Evolutionary conservation across 495 filamentous ascomycete species (phyloP), one percentile per base, ranked within the genome.

Genomic region (Aspergillus carlsbadensis): DNA sequence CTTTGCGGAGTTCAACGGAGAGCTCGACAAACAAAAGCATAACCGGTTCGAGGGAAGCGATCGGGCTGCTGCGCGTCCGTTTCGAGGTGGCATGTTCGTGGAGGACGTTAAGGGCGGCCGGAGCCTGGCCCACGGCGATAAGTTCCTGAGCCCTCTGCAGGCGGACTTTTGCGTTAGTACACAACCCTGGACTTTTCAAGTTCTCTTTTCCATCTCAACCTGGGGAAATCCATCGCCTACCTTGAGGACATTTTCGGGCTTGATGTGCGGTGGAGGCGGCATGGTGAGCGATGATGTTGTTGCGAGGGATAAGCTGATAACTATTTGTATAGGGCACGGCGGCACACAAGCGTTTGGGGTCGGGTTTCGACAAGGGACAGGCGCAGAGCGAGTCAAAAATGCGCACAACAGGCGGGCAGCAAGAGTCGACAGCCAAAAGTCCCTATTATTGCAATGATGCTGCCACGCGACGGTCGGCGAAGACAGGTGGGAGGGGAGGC

Each of bases 31-130:
- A 88, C 51, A 96, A 84, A 72, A 98, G 80, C 94, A 98, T 98
- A 47, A 98, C 92, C 62, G 95, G 94, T 82, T 98, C 94, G 62
- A 98, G 80, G 17, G 94, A 94, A 41, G 89, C 82, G 83, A 98
- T 97, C 66, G 94, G 92, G 68, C 90, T 95, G 85, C 93, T 98
- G 68, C 95, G 89, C 54, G 92, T 96, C 59, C 94, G 81, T 79
- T 98, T 98, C 54, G 91, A 96, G 62, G 91, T 95, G 76, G 96
- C 91, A 88, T 98, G 94, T 82, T 98, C 94, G 81, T 98, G 95
- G 46, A 98, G 88, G 60, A 97, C 87, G 62, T 87, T 91, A 62
- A 98, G 80, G 67, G 95, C 95, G 69, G 94, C 93, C 61, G 87
- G 82, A 63, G 89, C 80, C 83, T 98, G 95, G 72, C 89, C 88